phyloP scores from a whole-genome alignment of 371 early-diverging fungal species.

The Smittium culicis region DNA sequence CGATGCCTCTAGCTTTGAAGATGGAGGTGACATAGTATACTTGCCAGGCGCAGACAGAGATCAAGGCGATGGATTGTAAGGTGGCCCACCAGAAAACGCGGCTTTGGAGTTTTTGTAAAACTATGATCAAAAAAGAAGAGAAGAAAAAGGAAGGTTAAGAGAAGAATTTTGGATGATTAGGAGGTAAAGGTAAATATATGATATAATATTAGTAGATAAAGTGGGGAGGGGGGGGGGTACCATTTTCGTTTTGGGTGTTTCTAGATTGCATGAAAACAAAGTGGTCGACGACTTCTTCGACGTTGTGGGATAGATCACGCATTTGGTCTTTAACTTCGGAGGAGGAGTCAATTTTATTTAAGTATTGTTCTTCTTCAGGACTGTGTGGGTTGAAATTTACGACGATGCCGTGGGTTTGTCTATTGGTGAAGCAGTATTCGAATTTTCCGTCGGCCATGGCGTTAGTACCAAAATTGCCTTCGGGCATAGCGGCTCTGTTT shows the following conservation, averaged over 20 bases:
- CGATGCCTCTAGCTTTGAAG: conserved; percentile 32
- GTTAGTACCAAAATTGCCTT: conserved; percentile 25
- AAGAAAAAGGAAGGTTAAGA: not conserved
- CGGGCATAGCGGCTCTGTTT: conserved; percentile 21
- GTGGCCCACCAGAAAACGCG: conserved; percentile 30
- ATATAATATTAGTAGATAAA: not conserved
- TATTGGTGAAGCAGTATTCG: conserved; percentile 29
- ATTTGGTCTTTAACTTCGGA: conserved; percentile 7
- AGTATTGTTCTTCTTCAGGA: conserved; percentile 25
- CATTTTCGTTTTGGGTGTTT: conserved; percentile 5
- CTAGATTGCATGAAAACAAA: conserved; percentile 13
- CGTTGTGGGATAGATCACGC: conserved; percentile 28
- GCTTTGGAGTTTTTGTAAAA: conserved; percentile 15
- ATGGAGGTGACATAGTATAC: conserved; percentile 30
- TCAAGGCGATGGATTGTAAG: conserved; percentile 25
- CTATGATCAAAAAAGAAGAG: not conserved
- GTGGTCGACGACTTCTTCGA: conserved; percentile 30
- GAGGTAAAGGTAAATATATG: too few species aligned
- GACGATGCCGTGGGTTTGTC: conserved; percentile 24
- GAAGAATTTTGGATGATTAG: too few species aligned
- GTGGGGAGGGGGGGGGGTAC: not conserved
- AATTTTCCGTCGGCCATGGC: conserved; percentile 22
- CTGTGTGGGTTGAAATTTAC: conserved; percentile 32
- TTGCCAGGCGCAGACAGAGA: conserved; percentile 31
- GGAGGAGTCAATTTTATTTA: conserved; percentile 12